Evolutionary conservation across 129 eudicot genomes (phyloP), one percentile per base, ranked within the genome.

Genomic region (Flaveria trinervia): DNA sequence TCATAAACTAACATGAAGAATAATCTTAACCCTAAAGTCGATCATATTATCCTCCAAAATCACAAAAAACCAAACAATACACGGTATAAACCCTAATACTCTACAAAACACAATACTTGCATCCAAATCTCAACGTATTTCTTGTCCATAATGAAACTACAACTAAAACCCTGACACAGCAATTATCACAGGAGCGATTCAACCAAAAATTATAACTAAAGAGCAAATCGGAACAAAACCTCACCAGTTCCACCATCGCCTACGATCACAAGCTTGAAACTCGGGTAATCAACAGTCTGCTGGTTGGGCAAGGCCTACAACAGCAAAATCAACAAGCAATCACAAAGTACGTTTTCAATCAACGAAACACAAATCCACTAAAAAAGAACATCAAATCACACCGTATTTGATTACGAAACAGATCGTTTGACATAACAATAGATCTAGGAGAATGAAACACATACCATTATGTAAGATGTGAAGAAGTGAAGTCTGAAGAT

Each of bases 221-320:
- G 7, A 50, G 3, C 3, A 79, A 41, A 49, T 1, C 72, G 56
- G 50, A 39, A 22, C 18, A 17, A 62, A 41, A 25, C 1, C 14
- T 22, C 82, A 85, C 89, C 89, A 26, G 89, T 85, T 68, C 89
- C 86, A 44, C 86, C 89, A 66, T 85, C 89, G 80, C 89, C 89
- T 13, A 85, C 89, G 16, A 85, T 80, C 8, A 85, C 86, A 44
- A 85, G 90, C 84, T 86, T 86, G 82, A 86, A 86, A 74, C 80
- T 83, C 50, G 90, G 90, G 71, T 86, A 86, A 55, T 83, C 84
- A 10, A 86, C 86, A n/a, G 87, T 81, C 60, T 80, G 84, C 69
- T 86, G 90, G 44, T 81, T 74, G 22, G 89, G 89, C 74, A 86
- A 50, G 5, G 89, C 89, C 89, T 86, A 22, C 45, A 71, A 39